Percentiles rank a stretch among this genome's conserved stretches.
Conservation (phyloP, 441 rosid species). For the Gossypium armourianum region DNA sequence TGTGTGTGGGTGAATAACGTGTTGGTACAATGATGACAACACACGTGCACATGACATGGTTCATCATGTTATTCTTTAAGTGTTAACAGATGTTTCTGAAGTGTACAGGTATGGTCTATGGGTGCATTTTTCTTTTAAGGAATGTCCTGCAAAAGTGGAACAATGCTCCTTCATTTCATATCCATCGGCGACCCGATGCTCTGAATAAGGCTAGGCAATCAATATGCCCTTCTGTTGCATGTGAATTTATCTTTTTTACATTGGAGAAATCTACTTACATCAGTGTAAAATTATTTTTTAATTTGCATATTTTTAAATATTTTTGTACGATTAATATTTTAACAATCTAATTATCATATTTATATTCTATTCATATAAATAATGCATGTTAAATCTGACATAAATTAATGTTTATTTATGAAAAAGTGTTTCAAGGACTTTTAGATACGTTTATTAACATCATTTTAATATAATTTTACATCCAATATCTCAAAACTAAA, state of each 20-base stretch:
- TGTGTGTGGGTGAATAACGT: neutral
- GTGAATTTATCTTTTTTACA: no score
- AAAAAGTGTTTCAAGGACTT: neutral
- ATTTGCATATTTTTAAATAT: no score
- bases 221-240: no score
- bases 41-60: conserved; percentile 32
- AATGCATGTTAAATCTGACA: no score
- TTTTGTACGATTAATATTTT: no score
- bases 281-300: no score
- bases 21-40: conserved; percentile 28
- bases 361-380: no score
- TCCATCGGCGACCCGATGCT: neutral
- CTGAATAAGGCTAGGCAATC: no score
- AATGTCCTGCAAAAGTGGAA: conserved; percentile 36
- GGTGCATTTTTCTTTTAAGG: conserved; percentile 28
- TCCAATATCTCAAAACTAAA: neutral
- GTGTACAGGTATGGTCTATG: conserved; percentile 12
- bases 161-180: conserved; percentile 26
- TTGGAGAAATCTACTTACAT: no score
- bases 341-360: no score
- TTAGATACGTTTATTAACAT: neutral
- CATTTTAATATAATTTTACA: neutral
- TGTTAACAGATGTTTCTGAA: conserved; percentile 22
- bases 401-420: neutral
- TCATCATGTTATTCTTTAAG: conserved; percentile 15